Percentiles rank a stretch among this genome's conserved stretches.
phyloP scores from a whole-genome alignment of 2,329 filamentous ascomycete genomes.

The Periglandula ipomoeae region DNA sequence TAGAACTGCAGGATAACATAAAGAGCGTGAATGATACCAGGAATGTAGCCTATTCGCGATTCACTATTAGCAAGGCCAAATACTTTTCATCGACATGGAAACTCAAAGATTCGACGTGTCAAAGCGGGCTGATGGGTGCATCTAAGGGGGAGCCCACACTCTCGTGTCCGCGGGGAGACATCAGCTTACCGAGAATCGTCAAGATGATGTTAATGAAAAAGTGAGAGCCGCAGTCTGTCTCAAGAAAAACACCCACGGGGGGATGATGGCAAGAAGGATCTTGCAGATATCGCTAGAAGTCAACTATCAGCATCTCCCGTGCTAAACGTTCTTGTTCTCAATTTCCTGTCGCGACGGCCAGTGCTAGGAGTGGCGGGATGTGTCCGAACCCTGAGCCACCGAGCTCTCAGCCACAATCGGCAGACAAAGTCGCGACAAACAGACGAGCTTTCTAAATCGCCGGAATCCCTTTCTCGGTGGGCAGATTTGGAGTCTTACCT shows the following conservation, averaged over 20 bases:
- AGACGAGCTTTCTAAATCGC: background rate
- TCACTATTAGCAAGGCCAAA: background rate
- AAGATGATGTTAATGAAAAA: slow-evolving; percentile 88
- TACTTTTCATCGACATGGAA: background rate
- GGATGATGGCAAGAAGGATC: slow-evolving; percentile 82
- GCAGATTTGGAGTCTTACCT: slow-evolving; percentile 33
- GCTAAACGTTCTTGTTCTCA: background rate
- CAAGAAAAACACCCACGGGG: slow-evolving; percentile 86
- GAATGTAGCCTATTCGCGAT: slow-evolving; percentile 44
- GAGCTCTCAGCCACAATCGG: background rate
- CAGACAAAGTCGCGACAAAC: background rate
- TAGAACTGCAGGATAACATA: slow-evolving; percentile 58
- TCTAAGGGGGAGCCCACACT: too few relatives aligned
- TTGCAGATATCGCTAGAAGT: slow-evolving; percentile 48
- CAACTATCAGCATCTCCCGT: background rate
- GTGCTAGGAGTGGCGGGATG: background rate
- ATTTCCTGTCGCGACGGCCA: slow-evolving; percentile 8
- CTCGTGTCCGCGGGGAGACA: background rate
- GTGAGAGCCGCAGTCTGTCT: slow-evolving; percentile 80
- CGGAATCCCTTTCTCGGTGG: background rate
- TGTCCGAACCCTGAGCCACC: background rate
- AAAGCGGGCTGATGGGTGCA: background rate
- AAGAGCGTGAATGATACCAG: slow-evolving; percentile 85
- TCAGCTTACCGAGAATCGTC: slow-evolving; percentile 58
- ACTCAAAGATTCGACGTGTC: background rate